Evolutionary conservation across 345 rosid genomes (phyloP).

Genomic region (Brassica juncea): DNA sequence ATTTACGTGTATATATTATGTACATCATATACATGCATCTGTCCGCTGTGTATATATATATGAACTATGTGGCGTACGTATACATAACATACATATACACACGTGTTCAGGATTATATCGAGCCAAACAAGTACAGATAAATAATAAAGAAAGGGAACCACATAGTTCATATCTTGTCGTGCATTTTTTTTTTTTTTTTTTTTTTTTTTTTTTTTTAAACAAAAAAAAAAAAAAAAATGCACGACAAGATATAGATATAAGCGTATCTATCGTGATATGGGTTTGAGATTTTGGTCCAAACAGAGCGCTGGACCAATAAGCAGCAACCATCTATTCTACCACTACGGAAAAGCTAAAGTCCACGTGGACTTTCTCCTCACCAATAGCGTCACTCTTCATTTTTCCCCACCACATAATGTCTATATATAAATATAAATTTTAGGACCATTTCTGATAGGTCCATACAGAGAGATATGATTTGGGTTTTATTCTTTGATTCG

Average conservation of each 20-base stretch:
- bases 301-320: slow-evolving; percentile 38
- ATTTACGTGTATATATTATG: not conserved
- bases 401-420: slow-evolving; percentile 19
- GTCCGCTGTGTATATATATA: not conserved
- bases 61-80: slow-evolving; percentile 2
- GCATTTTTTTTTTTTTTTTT: too few relatives aligned
- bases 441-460: slow-evolving; percentile 20
- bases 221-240: too few relatives aligned
- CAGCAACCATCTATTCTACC: slow-evolving; percentile 34
- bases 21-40: slow-evolving; percentile 2
- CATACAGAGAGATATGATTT: not conserved
- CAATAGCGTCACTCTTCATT: slow-evolving; percentile 31
- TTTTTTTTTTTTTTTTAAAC: too few relatives aligned
- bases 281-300: slow-evolving; percentile 34
- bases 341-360: slow-evolving; percentile 21
- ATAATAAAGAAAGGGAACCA: not conserved
- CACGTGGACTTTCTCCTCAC: slow-evolving; percentile 27
- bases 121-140: slow-evolving; percentile 26
- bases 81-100: not conserved
- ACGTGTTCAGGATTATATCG: slow-evolving; percentile 26
- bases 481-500: not conserved
- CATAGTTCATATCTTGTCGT: too few relatives aligned
- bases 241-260: slow-evolving; percentile 29
- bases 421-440: not conserved
- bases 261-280: slow-evolving; percentile 32